phyloP scores from a whole-genome alignment of 495 filamentous ascomycete species.

The Talaromyces adpressus region DNA sequence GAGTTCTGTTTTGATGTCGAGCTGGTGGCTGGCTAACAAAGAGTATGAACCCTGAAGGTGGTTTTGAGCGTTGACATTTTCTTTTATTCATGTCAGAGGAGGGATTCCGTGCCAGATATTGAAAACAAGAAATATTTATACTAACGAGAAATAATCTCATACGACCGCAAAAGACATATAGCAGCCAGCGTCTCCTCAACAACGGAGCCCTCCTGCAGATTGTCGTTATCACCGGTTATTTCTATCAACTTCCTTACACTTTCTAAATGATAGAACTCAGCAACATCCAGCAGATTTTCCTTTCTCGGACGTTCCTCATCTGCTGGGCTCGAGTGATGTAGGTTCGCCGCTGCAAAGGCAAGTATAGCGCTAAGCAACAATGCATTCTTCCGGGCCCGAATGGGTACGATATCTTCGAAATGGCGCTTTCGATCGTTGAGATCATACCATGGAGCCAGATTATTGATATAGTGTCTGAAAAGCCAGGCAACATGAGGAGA shows the following conservation, averaged over 20 bases:
- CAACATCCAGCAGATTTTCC: conserved; percentile 4
- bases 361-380: conserved; percentile 29
- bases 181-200: conserved; percentile 22
- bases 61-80: conserved; percentile 15
- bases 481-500: conserved; percentile 15
- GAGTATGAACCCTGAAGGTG: conserved; percentile 25
- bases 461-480: conserved; percentile 24
- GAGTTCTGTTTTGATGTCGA: conserved; percentile 13
- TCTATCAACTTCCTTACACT: conserved; percentile 13
- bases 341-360: conserved; percentile 23
- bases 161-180: conserved; percentile 30
- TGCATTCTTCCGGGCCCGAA: conserved; percentile 19
- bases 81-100: conserved; percentile 6
- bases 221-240: conserved; percentile 11
- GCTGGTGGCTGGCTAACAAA: conserved; percentile 13
- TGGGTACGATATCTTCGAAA: conserved; percentile 23
- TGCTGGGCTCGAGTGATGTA: conserved; percentile 9
- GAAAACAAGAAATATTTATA: not conserved
- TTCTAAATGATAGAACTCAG: conserved; percentile 19
- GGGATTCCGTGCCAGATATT: not conserved
- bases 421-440: conserved; percentile 22
- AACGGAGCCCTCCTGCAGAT: conserved; percentile 7
- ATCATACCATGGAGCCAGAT: conserved; percentile 31
- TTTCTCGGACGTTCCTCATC: not conserved
- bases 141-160: conserved; percentile 27